Evolutionary conservation across 768 basidiomycete genomes (phyloP), one percentile per base, ranked within the genome.

Genomic region (Boletus speciosus): DNA sequence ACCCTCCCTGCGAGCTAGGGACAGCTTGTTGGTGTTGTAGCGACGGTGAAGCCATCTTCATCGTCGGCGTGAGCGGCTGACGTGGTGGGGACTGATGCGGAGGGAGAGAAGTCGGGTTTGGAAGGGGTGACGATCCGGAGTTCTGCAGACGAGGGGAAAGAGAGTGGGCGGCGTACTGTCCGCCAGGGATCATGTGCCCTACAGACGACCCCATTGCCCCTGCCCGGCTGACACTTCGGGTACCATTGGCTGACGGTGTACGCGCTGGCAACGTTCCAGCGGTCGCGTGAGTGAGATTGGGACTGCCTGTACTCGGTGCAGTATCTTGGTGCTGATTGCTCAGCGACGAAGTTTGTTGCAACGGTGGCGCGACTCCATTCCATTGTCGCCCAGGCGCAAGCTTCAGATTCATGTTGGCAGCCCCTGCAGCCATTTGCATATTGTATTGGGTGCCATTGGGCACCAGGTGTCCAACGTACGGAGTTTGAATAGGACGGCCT

Each of bases 241-340:
- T 75, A 6, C 84, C 83, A 60, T 82, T 83, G 19, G 80, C 77
- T 0, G 84, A 85, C 3, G 83, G 79, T 11, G 78, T 76, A 23
- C 83, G 77, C 16, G 61, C 61, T 23, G 77, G 77, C 3, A 76
- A 72, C 16, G 53, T 53, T 49, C 65, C 69, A 36, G 72, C 74
- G 10, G 70, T 62, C n/a, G 73, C 60, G 54, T 78, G 73, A 15
- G 50, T 16, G 31, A 55, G 57, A 35, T 48, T 65, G 8, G 76
- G 78, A 57, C 70, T 78, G 6, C 70, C 68, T 29, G 64, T 67
- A 55, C 68, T 68, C 1, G 73, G 60, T 27, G 9, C 31, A 14
- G 27, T 40, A 27, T 70, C 71, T 45, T 57, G 63, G 12, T 52
- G 63, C 12, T 60, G 59, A 47, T 54, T 64, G 40, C 56, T 55